Evolutionary conservation across 2,329 filamentous ascomycete species (phyloP).

Genomic region (Colletotrichum simmondsii): DNA sequence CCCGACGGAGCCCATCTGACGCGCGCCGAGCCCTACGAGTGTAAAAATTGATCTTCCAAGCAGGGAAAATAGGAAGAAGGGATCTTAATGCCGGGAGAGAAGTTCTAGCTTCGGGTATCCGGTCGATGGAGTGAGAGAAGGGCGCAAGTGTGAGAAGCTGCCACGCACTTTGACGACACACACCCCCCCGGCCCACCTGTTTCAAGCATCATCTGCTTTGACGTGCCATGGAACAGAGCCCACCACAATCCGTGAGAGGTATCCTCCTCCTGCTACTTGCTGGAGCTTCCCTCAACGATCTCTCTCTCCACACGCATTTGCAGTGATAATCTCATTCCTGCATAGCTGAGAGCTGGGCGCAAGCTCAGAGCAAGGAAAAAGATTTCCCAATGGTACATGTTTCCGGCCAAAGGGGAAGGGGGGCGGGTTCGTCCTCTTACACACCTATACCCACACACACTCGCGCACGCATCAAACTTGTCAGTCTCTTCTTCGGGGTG

Average conservation of each 20-base stretch:
- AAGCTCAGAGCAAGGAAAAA: neutral
- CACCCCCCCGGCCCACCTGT: constrained; percentile 25
- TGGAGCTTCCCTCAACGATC: neutral
- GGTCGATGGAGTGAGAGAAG: neutral
- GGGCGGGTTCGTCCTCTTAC: neutral
- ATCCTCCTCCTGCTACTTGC: too few species aligned
- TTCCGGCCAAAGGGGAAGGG: neutral
- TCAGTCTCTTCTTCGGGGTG: neutral
- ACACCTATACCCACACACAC: neutral
- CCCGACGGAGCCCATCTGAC: constrained; percentile 8
- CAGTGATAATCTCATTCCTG: neutral
- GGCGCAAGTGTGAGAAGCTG: constrained; percentile 18
- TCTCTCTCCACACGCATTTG: neutral
- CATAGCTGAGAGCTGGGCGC: neutral
- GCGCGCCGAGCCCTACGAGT: constrained; percentile 24
- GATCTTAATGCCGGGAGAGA: neutral
- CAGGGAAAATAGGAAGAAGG: neutral
- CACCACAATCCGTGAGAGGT: neutral
- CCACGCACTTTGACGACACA: constrained; percentile 21
- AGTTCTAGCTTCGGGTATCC: constrained; percentile 12
- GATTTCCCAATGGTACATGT: neutral
- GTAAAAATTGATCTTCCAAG: neutral
- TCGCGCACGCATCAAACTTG: neutral
- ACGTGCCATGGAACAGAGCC: constrained; percentile 28
- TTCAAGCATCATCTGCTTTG: constrained; percentile 34